phyloP scores from a whole-genome alignment of 1,284 basidiomycete species.

The Peniophora sp. region DNA sequence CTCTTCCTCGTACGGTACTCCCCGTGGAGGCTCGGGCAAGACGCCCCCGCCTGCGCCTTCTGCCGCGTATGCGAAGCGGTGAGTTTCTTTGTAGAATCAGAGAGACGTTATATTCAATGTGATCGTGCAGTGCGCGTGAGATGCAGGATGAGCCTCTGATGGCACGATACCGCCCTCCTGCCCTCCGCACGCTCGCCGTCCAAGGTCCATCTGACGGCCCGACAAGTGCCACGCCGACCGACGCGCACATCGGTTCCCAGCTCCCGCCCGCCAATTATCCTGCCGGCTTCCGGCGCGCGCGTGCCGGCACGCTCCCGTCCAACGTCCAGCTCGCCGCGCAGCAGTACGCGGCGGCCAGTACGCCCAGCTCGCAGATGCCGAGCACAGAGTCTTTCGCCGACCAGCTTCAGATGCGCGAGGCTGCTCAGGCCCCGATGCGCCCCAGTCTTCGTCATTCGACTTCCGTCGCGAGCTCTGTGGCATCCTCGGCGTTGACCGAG shows the following conservation, averaged over 20 bases:
- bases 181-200: slow-evolving; percentile 63
- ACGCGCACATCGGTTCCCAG: slow-evolving; percentile 42
- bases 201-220: slow-evolving; percentile 29
- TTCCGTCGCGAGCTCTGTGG: slow-evolving; percentile 54
- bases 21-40: slow-evolving; percentile 64
- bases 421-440: slow-evolving; percentile 35
- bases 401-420: slow-evolving; percentile 38
- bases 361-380: slow-evolving; percentile 33
- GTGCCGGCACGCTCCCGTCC: slow-evolving; percentile 83
- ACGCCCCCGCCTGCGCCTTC: slow-evolving; percentile 86
- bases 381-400: slow-evolving; percentile 63
- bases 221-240: slow-evolving; percentile 36
- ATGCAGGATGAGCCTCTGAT: slow-evolving; percentile 69
- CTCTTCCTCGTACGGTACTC: slow-evolving; percentile 64
- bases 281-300: slow-evolving; percentile 75
- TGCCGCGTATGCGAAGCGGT: slow-evolving; percentile 85
- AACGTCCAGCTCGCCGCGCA: slow-evolving; percentile 83
- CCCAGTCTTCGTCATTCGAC: slow-evolving; percentile 74
- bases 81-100: slow-evolving; percentile 10
- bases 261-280: slow-evolving; percentile 67
- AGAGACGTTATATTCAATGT: neutral
- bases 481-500: slow-evolving; percentile 51
- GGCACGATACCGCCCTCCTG: slow-evolving; percentile 70
- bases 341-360: slow-evolving; percentile 63
- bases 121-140: slow-evolving; percentile 63